A percentile compares a stretch with the other conserved stretches of the same genome.
Conservation (phyloP, 495 filamentous ascomycete genomes). For the Podospora pseudopauciseta region DNA sequence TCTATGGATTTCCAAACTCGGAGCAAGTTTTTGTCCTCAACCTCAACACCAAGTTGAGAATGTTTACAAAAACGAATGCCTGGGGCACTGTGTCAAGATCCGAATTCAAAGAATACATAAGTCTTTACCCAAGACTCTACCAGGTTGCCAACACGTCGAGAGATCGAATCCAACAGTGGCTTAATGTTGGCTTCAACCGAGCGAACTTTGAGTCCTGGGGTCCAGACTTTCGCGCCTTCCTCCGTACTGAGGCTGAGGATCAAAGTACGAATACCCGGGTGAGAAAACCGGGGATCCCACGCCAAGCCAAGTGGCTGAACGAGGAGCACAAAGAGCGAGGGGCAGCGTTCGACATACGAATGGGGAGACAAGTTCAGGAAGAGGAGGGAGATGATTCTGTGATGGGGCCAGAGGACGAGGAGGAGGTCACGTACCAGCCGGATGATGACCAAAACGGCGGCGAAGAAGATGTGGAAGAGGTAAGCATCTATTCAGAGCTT, state of each 20-base stretch:
- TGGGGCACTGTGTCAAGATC: neutral
- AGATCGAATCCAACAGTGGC: conserved; percentile 13
- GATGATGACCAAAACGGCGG: neutral
- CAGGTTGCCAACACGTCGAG: conserved; percentile 11
- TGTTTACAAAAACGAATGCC: neutral
- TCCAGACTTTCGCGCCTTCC: neutral
- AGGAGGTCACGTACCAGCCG: neutral
- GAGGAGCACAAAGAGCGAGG: neutral
- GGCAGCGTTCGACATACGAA: neutral
- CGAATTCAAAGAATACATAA: conserved; percentile 9
- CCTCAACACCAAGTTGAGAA: neutral
- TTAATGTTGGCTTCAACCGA: neutral
- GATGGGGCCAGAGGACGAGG: neutral
- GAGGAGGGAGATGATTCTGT: neutral
- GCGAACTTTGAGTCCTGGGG: conserved; percentile 11
- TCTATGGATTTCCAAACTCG: neutral
- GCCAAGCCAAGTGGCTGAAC: neutral
- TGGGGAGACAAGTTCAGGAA: neutral
- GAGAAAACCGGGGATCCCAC: conserved; percentile 3
- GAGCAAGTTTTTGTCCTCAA: neutral
- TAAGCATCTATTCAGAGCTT: neutral
- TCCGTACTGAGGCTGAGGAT: conserved; percentile 1
- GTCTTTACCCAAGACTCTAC: conserved; percentile 16
- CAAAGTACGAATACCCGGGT: neutral
- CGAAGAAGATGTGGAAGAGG: neutral